Evolutionary conservation across 345 rosid genomes (phyloP).

Genomic region (Atalantia buxifolia): DNA sequence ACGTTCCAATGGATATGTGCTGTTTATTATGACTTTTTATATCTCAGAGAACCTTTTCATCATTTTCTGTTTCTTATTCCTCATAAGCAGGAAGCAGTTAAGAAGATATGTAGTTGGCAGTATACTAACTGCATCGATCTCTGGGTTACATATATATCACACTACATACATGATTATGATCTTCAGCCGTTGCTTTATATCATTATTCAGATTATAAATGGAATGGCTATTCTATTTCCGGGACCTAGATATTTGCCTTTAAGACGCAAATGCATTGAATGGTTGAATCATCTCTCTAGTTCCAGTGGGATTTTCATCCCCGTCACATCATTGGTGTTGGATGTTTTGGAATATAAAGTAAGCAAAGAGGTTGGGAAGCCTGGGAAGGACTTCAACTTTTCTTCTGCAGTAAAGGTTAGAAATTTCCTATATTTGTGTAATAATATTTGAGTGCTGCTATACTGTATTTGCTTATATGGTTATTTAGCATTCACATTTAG

Average conservation of each 20-base stretch:
- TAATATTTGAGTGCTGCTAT: background rate
- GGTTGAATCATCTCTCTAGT: conserved; percentile 75
- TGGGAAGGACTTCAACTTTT: conserved; percentile 46
- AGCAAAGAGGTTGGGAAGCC: conserved; percentile 55
- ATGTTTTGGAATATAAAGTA: conserved; percentile 76
- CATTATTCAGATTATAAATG: conserved; percentile 74
- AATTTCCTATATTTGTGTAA: background rate
- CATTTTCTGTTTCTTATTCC: conserved; percentile 23
- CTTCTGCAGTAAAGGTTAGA: conserved; percentile 67
- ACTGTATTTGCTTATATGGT: background rate
- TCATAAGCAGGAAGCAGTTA: conserved; percentile 70
- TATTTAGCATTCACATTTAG: background rate
- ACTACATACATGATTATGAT: conserved; percentile 49
- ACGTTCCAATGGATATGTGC: background rate
- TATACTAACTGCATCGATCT: conserved; percentile 74
- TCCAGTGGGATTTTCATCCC: conserved; percentile 78
- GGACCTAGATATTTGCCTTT: conserved; percentile 91
- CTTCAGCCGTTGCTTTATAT: conserved; percentile 65
- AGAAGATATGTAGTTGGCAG: conserved; percentile 81
- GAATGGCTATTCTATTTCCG: conserved; percentile 67
- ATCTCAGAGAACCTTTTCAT: background rate
- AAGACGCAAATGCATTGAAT: conserved; percentile 75
- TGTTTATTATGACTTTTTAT: background rate
- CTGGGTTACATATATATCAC: conserved; percentile 75
- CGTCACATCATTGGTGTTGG: conserved; percentile 58